Conservation (phyloP, 2,329 filamentous ascomycete genomes). For the Alternaria brassicae region DNA sequence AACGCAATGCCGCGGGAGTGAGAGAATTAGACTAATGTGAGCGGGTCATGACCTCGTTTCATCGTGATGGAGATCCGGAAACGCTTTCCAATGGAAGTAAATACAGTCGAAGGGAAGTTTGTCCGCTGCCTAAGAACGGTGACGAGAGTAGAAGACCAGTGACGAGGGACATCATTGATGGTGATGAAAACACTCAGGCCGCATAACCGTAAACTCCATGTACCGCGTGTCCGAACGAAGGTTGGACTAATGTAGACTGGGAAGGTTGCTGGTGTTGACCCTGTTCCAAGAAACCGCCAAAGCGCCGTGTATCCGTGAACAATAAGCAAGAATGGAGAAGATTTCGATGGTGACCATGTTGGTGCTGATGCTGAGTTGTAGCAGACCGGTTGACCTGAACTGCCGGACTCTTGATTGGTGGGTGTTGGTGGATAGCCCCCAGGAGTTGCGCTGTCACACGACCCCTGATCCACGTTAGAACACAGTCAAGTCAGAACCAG, state of each 20-base stretch:
- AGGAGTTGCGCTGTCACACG: slow-evolving; percentile 27
- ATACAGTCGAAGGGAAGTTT: slow-evolving; percentile 36
- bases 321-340: slow-evolving; percentile 51
- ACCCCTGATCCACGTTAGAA: slow-evolving; percentile 40
- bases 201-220: slow-evolving; percentile 37
- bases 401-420: slow-evolving; percentile 17
- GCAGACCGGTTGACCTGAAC: slow-evolving; percentile 14
- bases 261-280: slow-evolving; percentile 29
- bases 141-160: slow-evolving; percentile 6
- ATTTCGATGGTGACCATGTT: slow-evolving; percentile 37
- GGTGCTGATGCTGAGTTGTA: slow-evolving; percentile 23
- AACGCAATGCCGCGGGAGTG: slow-evolving; percentile 17
- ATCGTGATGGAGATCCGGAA: slow-evolving; percentile 39
- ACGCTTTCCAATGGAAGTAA: slow-evolving; percentile 45
- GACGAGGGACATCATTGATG: neutral
- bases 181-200: slow-evolving; percentile 22
- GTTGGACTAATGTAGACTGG: slow-evolving; percentile 22
- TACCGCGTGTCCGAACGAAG: slow-evolving; percentile 30
- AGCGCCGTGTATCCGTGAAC: slow-evolving; percentile 43
- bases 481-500: slow-evolving; percentile 24
- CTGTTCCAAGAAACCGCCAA: slow-evolving; percentile 38
- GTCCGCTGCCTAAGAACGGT: slow-evolving; percentile 2
- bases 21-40: slow-evolving; percentile 32
- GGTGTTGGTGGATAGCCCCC: slow-evolving; percentile 22
- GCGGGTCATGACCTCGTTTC: slow-evolving; percentile 48